These are phyloP conservation scores for Solanum clarkiae DNA, from an alignment of 257 asterid genomes.

Conservation along the genomic window DNA sequence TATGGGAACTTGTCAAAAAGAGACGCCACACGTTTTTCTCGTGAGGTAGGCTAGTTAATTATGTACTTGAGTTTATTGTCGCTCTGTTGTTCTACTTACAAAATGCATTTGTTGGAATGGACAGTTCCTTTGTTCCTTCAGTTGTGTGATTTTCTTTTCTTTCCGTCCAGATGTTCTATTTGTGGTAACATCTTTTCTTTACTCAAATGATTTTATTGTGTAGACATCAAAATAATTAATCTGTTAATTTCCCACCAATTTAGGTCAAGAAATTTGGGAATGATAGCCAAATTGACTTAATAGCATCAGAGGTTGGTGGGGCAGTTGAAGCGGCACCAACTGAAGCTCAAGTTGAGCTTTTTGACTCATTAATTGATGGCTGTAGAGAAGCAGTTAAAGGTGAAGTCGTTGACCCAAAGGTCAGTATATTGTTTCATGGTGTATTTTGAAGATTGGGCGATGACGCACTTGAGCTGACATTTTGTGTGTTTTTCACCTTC, in stretches of 20 bases:
- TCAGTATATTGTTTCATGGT: not conserved
- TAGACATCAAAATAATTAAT: not conserved
- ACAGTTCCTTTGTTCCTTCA: not conserved
- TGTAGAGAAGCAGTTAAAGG: constrained; percentile 81
- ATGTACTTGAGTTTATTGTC: not conserved
- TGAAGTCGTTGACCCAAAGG: constrained; percentile 67
- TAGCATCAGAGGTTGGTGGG: constrained; percentile 94
- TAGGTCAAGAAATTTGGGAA: constrained; percentile 95
- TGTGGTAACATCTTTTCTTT: not conserved
- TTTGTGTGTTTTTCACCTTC: not conserved
- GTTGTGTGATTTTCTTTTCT: not conserved
- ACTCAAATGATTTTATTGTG: not conserved
- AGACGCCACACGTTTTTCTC: constrained; percentile 90
- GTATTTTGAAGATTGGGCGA: not conserved
- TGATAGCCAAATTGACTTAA: constrained; percentile 75
- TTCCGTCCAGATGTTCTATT: not conserved
- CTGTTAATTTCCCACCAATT: not conserved
- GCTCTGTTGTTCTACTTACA: not conserved
- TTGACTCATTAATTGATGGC: constrained; percentile 86
- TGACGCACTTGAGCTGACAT: not conserved
- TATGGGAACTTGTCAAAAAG: constrained; percentile 88
- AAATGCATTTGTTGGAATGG: not conserved
- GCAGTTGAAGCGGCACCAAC: constrained; percentile 82
- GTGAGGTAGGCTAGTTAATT: constrained; percentile 45
- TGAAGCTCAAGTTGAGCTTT: constrained; percentile 92